These are phyloP conservation scores for Chaetomiaceae sp. DNA, from an alignment of 2,329 filamentous ascomycete species.

Conservation along the genomic window DNA sequence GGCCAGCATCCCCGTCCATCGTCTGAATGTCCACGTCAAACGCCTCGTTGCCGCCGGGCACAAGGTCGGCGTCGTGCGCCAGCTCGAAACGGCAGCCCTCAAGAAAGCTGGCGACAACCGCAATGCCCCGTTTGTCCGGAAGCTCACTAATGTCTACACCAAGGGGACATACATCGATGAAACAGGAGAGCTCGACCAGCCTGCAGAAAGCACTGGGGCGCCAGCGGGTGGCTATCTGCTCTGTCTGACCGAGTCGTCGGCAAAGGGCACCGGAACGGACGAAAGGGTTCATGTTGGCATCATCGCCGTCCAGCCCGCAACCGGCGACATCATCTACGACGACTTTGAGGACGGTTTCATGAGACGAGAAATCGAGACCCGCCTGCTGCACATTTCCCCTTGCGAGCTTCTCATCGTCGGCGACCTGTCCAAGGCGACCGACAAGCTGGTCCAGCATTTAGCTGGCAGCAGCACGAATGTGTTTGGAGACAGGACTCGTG, in stretches of 20 bases:
- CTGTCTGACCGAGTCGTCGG: conserved; percentile 80
- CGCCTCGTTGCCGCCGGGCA: conserved; percentile 86
- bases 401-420: conserved; percentile 94
- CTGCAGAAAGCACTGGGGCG: conserved; percentile 39
- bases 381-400: conserved; percentile 90
- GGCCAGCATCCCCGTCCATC: conserved; percentile 89
- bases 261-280: conserved; percentile 76
- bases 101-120: conserved; percentile 95
- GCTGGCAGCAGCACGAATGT: conserved; percentile 87
- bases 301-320: conserved; percentile 90
- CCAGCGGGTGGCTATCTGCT: conserved; percentile 80
- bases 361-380: conserved; percentile 91
- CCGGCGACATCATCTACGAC: conserved; percentile 93
- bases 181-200: conserved; percentile 68
- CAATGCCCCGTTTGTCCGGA: conserved; percentile 85
- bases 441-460: conserved; percentile 86
- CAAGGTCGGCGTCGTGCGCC: conserved; percentile 92
- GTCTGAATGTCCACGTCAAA: conserved; percentile 90
- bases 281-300: conserved; percentile 92
- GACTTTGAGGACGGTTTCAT: conserved; percentile 97
- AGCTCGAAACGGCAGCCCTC: conserved; percentile 89
- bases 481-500: conserved; percentile 82
- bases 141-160: conserved; percentile 94
- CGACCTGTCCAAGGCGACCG: conserved; percentile 81
- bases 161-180: conserved; percentile 98